Evolutionary conservation across 2,329 filamentous ascomycete genomes (phyloP), one percentile per base, ranked within the genome.

Genomic region (Thelonectria olida): DNA sequence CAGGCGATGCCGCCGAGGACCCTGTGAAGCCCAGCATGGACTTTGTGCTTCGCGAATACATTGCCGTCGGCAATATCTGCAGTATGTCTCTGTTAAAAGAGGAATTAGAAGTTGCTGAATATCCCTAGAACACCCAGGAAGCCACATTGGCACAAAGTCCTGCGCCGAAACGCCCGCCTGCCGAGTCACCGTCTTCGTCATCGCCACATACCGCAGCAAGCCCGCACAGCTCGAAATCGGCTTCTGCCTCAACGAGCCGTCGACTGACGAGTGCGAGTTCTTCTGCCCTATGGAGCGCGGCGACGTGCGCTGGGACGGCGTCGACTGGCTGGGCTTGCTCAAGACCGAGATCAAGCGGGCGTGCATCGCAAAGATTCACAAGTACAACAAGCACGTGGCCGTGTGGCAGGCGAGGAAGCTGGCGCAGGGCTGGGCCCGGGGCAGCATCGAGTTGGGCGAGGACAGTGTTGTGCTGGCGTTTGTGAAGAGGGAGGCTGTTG

Each of bases 351-450:
- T 76, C 27, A 66, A 65, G 27, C 50, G 44, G 7, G 66, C 64
- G n/a, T 67, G 74, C 3, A 59, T 69, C 2, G 60, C 58, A 7
- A 73, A 72, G 54, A 62, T 76, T 3, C 67, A 73, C 49, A 70
- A 67, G 28, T 68, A 71, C 44, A 76, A 76, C 47, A 76, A 76
- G 42, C 66, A 74, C 38, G 52, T 73, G 28, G 75, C 75, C 0
- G 63, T 76, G 2, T 76, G 73, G 73, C 68, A 75, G 1, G 66
- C 66, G 0, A 59, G 74, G 2, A 61, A 55, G 9, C 52, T 76
- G 41, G 39, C 74, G 0, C 50, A 20, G 0, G 66, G 42, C 0
- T 76, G 74, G 74, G 65, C 68, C 0, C 63, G 54, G 22, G 74
- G 74, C 1, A 66, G 70, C 12, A 54, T 75, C 1, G 65, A 56